Base-by-base conservation (phyloP, 2,329 filamentous ascomycete genomes). In the Leptographium wingfieldii region DNA sequence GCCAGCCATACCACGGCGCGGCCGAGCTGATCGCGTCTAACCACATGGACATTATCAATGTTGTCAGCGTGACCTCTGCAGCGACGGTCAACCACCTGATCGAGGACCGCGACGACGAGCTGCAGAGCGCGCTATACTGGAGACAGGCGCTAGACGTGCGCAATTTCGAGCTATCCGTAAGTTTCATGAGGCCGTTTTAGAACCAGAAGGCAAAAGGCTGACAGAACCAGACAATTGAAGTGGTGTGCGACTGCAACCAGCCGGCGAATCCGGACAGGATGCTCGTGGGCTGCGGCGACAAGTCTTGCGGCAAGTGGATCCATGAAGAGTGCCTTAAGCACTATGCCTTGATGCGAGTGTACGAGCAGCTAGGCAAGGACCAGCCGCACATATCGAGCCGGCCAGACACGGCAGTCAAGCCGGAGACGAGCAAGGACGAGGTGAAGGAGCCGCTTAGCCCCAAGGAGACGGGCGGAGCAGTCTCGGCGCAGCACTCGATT, bases 11-110 rank as follows among this genome's bases (percentile, higher is more conserved):
- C 66, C 87, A 90, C 65, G 87, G 85, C 25, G 72, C 75, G 58
- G 81, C 82, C 64, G 87, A 90, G 69, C 68, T 90, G 58, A 80
- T 90, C 60, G 84, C 85, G 0, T 88, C 84, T 48, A 90, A 90
- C 66, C 82, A 89, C 64, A 88, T 90, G 85, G 85, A 88, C 60
- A 80, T 90, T 51, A 87, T 90, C 69, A 87, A 89, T 63, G 86
- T 87, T 5, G 79, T 84, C 67, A 84, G 84, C 58, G 84, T 90
- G 19, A 83, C 85, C 22, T 80, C 80, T 31, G 74, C 74, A 53
- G 80, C 86, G 1, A 74, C 76, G 5, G 82, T 90, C 22, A 80
- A 81, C 61, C 80, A 87, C 65, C 89, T 86, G 84, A 79, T 83
- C 49, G 87, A 91, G 66, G 74, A 81, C 31, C 81, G 87, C 62